phyloP scores from a whole-genome alignment of 2,329 filamentous ascomycete genomes.

The Arthrinium puccinioides region DNA sequence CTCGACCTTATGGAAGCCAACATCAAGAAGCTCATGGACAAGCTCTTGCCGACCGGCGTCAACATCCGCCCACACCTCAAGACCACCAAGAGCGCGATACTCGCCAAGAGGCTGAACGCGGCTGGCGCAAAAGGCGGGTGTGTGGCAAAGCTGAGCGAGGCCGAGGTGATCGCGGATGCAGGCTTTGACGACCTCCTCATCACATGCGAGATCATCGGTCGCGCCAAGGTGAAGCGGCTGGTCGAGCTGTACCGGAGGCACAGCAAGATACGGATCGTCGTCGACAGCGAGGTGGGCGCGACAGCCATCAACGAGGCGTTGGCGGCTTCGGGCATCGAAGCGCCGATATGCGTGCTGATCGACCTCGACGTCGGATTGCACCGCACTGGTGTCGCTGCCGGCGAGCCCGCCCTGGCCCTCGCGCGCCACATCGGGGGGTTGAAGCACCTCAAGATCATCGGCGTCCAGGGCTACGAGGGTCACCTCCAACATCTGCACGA shows the following conservation, averaged over 20 bases:
- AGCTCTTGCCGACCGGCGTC: slow-evolving; percentile 35
- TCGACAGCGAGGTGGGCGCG: slow-evolving; percentile 38
- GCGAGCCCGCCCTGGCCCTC: slow-evolving; percentile 29
- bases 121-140: slow-evolving; percentile 43
- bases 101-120: slow-evolving; percentile 33
- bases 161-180: slow-evolving; percentile 31
- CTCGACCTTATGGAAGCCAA: slow-evolving; percentile 44
- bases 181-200: slow-evolving; percentile 43
- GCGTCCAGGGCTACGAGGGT: slow-evolving; percentile 45
- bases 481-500: slow-evolving; percentile 44
- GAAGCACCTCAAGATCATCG: slow-evolving; percentile 34
- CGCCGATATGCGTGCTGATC: slow-evolving; percentile 32
- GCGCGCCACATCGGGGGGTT: slow-evolving; percentile 28
- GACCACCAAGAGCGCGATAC: slow-evolving; percentile 40
- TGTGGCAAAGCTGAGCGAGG: slow-evolving; percentile 43
- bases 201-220: slow-evolving; percentile 42
- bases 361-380: slow-evolving; percentile 44
- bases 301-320: slow-evolving; percentile 36
- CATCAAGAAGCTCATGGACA: slow-evolving; percentile 36
- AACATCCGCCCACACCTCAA: slow-evolving; percentile 44
- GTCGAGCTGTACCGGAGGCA: slow-evolving; percentile 34
- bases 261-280: slow-evolving; percentile 33
- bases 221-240: slow-evolving; percentile 35
- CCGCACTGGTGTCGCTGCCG: slow-evolving; percentile 38
- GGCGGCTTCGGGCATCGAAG: slow-evolving; percentile 23